A percentile compares a stretch with the other conserved stretches of the same genome.
Conservation (phyloP, 495 filamentous ascomycete species). For the Tirmania nivea region DNA sequence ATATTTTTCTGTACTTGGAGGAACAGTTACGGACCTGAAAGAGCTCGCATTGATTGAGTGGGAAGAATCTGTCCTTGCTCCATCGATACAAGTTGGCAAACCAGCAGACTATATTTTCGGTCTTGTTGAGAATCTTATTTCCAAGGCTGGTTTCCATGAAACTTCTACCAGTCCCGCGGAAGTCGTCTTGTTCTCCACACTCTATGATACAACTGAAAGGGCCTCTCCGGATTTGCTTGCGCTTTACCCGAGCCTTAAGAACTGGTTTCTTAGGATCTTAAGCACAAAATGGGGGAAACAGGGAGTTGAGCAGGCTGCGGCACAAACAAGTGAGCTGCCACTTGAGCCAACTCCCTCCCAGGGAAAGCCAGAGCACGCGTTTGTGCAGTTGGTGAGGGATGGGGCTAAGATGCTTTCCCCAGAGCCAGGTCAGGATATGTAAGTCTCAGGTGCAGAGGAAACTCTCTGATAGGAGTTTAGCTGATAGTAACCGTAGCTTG, state of each 20-base stretch:
- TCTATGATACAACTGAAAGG: constrained; percentile 7
- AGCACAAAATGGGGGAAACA: constrained; percentile 12
- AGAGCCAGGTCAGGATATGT: constrained; percentile 13
- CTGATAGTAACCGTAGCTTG: constrained; percentile 14
- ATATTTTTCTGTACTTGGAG: no score
- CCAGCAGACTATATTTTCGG: constrained; percentile 4
- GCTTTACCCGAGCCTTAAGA: constrained; percentile 5
- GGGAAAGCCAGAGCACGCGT: constrained; percentile 4
- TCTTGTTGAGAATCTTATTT: constrained; percentile 8
- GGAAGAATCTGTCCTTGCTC: constrained; percentile 9
- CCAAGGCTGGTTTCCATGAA: constrained; percentile 3
- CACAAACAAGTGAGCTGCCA: constrained; percentile 9
- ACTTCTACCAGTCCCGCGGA: constrained; percentile 12
- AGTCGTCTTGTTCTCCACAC: constrained; percentile 17
- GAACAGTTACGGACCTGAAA: constrained; percentile 10
- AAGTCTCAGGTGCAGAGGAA: background rate
- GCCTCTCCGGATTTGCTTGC: constrained; percentile 4
- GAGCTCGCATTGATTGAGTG: constrained; percentile 19
- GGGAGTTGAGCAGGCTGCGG: constrained; percentile 15
- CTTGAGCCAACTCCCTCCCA: constrained; percentile 2
- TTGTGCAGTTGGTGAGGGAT: constrained; percentile 8
- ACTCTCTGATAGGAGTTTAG: constrained; percentile 1
- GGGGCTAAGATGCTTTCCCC: constrained; percentile 13
- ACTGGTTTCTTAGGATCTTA: constrained; percentile 12
- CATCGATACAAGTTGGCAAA: background rate